Evolutionary conservation across 805 yeast species (phyloP), one percentile per base, ranked within the genome.

Genomic region (Wickerhamia fluorescens): DNA sequence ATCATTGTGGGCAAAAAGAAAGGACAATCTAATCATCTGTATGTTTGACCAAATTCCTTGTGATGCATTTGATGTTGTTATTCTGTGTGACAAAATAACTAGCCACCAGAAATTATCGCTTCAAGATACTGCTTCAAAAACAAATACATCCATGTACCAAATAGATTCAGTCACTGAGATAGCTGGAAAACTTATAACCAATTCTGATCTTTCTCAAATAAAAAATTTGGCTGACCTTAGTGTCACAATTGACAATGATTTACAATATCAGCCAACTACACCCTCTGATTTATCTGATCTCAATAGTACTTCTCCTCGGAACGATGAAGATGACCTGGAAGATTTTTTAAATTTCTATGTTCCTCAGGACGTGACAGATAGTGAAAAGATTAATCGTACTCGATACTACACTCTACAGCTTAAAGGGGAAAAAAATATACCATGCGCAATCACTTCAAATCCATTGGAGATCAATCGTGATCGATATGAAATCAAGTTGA

Each of bases 1-100:
- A 7, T 82, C 95, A 0, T 54, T 88, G 32, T 89, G 96, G 96
- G 94, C 92, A 1, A 87, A 87, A 44, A 63, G 75, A 34, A 75
- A 78, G 40, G 78, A 78, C 3, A 73, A 73, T 24, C 54, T 83
- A 31, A 68, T 87, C 30, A 79, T 86, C 28, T 78, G 92, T 60
- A 85, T 85, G 61, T 78, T 88, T 47, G 95, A 87, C 46, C 92
- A 85, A 47, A 85, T 87, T 16, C 83, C 64, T 4, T 62, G 70
- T 38, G 68, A 64, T 42, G 55, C 55, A 1, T 47, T 50, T 23
- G 53, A 51, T 17, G 37, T 46, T 7, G 39, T 38, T 23, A 33
- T 45, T 14, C 44, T 35, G 41, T 26, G 36, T 12, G 31, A 28
- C 10, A 30, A 28, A 5, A 7, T 10, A 18, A 18, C 20, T 8